Percentiles rank a stretch among this genome's conserved stretches.
Evolutionary conservation across 2,329 filamentous ascomycete species (phyloP).

Genomic region (Aspergillus fijiensis): DNA sequence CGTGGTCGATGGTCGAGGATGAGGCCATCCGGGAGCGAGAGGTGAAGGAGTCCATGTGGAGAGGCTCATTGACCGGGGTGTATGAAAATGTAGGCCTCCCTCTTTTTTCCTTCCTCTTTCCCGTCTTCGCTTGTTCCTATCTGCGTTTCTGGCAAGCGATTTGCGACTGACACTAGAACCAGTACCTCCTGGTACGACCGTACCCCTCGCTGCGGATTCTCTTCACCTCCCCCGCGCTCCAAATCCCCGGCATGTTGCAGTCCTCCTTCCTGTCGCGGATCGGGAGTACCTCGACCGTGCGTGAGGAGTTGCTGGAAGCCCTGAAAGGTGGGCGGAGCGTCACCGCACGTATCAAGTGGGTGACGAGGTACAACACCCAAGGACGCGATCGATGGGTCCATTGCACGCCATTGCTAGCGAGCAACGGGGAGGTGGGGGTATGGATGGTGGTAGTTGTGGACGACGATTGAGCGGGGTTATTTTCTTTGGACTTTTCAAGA

Average conservation of each 20-base stretch:
- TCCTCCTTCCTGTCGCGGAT: conserved; percentile 50
- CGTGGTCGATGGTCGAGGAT: conserved; percentile 21
- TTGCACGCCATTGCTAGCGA: conserved; percentile 69
- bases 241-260: conserved; percentile 66
- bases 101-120: not conserved
- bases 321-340: conserved; percentile 68
- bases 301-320: conserved; percentile 57
- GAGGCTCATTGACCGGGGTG: conserved; percentile 42
- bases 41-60: conserved; percentile 34
- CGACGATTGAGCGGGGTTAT: conserved; percentile 49
- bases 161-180: not conserved
- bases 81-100: conserved; percentile 56
- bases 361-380: conserved; percentile 53
- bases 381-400: conserved; percentile 73
- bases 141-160: not conserved
- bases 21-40: conserved; percentile 38
- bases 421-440: conserved; percentile 67
- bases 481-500: not conserved
- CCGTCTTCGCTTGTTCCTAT: not conserved
- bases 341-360: conserved; percentile 73
- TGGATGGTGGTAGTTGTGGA: conserved; percentile 78
- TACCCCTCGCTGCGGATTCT: conserved; percentile 65
- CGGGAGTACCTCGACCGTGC: conserved; percentile 51
- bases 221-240: conserved; percentile 67
- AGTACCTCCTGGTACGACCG: conserved; percentile 53